Evolutionary conservation across 2,329 filamentous ascomycete species (phyloP).

Genomic region (Dryadomyces quercus-mongolicae): DNA sequence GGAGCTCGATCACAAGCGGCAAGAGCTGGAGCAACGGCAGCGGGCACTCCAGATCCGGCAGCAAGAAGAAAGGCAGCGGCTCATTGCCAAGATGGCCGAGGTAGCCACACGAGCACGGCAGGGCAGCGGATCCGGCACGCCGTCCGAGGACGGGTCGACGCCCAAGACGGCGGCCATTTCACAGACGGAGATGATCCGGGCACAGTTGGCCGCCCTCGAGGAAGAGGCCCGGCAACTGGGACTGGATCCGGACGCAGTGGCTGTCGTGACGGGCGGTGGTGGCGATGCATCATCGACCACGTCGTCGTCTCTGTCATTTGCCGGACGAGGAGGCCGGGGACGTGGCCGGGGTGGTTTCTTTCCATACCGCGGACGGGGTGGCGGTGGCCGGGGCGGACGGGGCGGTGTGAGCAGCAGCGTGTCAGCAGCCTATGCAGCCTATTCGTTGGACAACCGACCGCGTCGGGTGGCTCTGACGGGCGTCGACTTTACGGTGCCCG

Average conservation of each 20-base stretch:
- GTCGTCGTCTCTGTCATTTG: conserved; percentile 21
- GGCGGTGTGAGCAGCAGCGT: conserved; percentile 24
- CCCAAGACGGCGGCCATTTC: conserved; percentile 16
- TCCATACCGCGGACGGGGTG: conserved; percentile 18
- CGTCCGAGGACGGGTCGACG: background rate
- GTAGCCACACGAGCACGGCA: conserved; percentile 3
- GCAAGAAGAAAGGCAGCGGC: conserved; percentile 49
- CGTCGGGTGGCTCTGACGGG: conserved; percentile 54
- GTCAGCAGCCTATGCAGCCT: conserved; percentile 45
- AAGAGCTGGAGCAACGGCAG: conserved; percentile 50
- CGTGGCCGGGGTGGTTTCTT: conserved; percentile 1
- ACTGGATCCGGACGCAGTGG: conserved; percentile 41
- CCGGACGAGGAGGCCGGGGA: conserved; percentile 16
- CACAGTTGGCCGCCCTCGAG: conserved; percentile 60
- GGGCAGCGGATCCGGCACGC: background rate
- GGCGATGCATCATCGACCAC: background rate
- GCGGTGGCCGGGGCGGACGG: background rate
- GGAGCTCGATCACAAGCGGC: conserved; percentile 48
- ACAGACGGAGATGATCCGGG: conserved; percentile 54
- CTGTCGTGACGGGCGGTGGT: conserved; percentile 8
- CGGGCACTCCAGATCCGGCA: conserved; percentile 50
- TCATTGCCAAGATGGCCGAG: conserved; percentile 49
- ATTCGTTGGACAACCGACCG: conserved; percentile 65
- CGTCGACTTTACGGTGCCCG: conserved; percentile 47
- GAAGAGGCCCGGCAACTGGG: conserved; percentile 60